These are phyloP conservation scores for Lipomyces kockii DNA, from an alignment of 805 yeast genomes.

Conservation along the genomic window DNA sequence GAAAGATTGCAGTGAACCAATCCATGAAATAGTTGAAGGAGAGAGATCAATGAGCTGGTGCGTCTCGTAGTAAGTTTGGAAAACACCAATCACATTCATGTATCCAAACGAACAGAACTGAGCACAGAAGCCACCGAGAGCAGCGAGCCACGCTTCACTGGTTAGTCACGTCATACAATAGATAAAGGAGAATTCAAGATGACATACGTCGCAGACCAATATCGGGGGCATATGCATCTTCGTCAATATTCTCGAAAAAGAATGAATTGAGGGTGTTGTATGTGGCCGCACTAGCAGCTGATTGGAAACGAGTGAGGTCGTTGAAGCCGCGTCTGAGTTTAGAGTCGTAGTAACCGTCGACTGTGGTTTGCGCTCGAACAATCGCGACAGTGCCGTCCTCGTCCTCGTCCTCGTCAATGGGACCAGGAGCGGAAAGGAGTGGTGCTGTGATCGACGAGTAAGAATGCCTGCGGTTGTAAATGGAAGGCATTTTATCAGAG, in stretches of 20 bases:
- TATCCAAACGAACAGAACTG: constrained; percentile 65
- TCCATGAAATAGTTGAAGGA: constrained; percentile 46
- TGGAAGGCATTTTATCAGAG: neutral
- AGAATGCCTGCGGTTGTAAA: constrained; percentile 17
- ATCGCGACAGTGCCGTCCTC: constrained; percentile 11
- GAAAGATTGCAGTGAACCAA: constrained; percentile 45
- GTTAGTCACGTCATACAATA: neutral
- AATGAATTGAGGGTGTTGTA: constrained; percentile 19
- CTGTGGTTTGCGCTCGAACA: constrained; percentile 20
- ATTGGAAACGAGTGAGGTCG: constrained; percentile 21
- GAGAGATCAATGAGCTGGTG: constrained; percentile 38
- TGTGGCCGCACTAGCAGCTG: constrained; percentile 27
- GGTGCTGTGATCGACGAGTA: constrained; percentile 9
- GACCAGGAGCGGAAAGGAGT: constrained; percentile 3
- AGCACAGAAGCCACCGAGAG: constrained; percentile 62
- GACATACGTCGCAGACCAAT: constrained; percentile 26
- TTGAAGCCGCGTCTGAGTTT: constrained; percentile 20
- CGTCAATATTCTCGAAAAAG: constrained; percentile 25
- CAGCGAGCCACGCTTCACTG: constrained; percentile 55
- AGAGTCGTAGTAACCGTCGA: constrained; percentile 23
- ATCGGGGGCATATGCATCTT: constrained; percentile 25
- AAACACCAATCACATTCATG: constrained; percentile 40
- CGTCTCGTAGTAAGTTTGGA: constrained; percentile 42
- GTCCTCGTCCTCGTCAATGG: constrained; percentile 12
- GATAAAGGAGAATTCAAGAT: neutral